Conservation (phyloP, 2,329 filamentous ascomycete genomes). For the Esteya vermicola region DNA sequence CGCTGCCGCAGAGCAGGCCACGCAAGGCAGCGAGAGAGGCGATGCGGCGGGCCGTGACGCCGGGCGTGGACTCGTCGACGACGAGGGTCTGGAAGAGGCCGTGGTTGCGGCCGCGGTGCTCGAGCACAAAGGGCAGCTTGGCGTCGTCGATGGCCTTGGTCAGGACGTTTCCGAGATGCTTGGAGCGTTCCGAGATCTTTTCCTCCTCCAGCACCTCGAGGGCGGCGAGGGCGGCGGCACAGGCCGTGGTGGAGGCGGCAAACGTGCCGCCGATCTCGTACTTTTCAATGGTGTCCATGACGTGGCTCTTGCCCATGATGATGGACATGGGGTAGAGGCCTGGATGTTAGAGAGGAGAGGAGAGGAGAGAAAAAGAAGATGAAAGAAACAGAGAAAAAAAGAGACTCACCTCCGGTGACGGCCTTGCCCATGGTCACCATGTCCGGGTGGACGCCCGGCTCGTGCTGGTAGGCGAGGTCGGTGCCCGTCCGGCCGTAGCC, state of each 20-base stretch:
- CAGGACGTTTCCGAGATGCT: neutral
- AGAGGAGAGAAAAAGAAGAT: neutral
- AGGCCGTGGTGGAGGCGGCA: slow-evolving; percentile 1
- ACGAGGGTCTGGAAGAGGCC: slow-evolving; percentile 4
- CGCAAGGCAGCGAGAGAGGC: neutral
- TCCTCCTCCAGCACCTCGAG: slow-evolving; percentile 2
- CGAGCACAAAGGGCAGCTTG: neutral
- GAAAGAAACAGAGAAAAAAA: neutral
- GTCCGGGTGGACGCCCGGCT: slow-evolving; percentile 2
- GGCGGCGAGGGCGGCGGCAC: slow-evolving; percentile 1
- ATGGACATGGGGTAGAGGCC: slow-evolving; percentile 2
- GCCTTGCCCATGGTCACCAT: slow-evolving; percentile 1
- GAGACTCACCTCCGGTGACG: neutral
- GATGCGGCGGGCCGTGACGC: slow-evolving; percentile 1
- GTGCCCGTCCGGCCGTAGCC: slow-evolving; percentile 2
- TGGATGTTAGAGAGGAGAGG: neutral
- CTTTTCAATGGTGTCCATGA: slow-evolving; percentile 1
- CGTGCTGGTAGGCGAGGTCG: slow-evolving; percentile 2
- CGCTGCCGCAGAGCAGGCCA: slow-evolving; percentile 2
- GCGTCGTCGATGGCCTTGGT: slow-evolving; percentile 2
- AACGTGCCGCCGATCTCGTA: slow-evolving; percentile 2
- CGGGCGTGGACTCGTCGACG: neutral
- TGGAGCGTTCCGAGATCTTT: neutral
- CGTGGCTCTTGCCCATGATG: slow-evolving; percentile 1
- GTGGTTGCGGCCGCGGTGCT: slow-evolving; percentile 2